Base-by-base conservation (phyloP, 805 yeast genomes). In the Schwanniomyces polymorphus region DNA sequence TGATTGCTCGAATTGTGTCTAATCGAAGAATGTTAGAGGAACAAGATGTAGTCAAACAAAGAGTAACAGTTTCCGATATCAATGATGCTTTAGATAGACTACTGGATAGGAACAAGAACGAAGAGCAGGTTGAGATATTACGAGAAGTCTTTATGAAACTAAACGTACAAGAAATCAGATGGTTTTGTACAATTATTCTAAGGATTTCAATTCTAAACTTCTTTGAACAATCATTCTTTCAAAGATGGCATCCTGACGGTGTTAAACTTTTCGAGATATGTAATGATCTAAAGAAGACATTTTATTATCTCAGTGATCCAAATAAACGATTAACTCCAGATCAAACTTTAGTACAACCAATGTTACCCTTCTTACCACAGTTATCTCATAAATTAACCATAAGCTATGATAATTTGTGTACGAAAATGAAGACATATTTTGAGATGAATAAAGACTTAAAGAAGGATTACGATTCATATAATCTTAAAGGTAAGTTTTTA, bases 201-300 rank as follows among this genome's bases (percentile, higher is more conserved):
- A 83, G 81, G 65, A 64, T 71, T 50, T 75, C 79, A 41, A 74
- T 83, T n/a, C 65, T 88, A n/a, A 78, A 83, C 4, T 76, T 82
- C 7, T 74, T 83, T 48, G 92, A 88, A 54, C 73, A 76, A 26
- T 65, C 75, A 10, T 74, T 90, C 46, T 67, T 90, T 42, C 56
- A 64, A 5, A 55, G 67, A 26, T 91, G 91, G 88, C 95, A 90
- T 63, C 90, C 91, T 0, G 91, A 89, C 61, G 92, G 95, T 0
- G 68, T 75, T 8, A 76, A 75, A 3, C 76, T 88, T 25, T 81
- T 75, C 50, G 80, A 83, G 48, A 82, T 87, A 6, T 86, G 90
- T 3, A 81, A 82, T 45, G 81, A 82, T 56, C 63, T 91, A 41
- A 74, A 80, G 50, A 67, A 76, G 8, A 84, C 88, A 1, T 82